Base-by-base conservation (phyloP, 2,329 filamentous ascomycete species). In the Lachnellula occidentalis region DNA sequence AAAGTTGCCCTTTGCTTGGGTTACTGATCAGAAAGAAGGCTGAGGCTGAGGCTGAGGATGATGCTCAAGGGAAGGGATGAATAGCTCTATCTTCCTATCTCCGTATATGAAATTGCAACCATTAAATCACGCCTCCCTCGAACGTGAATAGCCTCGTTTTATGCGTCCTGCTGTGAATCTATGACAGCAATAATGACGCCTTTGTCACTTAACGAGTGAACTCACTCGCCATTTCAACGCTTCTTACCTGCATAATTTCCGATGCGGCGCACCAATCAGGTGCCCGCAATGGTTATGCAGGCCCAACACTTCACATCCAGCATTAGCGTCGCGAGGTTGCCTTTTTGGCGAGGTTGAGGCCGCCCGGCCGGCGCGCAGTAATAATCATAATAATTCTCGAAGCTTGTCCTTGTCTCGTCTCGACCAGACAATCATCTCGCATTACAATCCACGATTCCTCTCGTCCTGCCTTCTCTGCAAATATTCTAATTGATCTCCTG, bases 401-500 rank as follows among this genome's bases (percentile, higher is more conserved):
- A 31, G 27, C 9, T 31, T 9, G 9, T 31, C 27, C 9, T 31
- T 9, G 9, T 31, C 27, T 12, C 9, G 8, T 31, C 27, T 12
- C 27, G 27, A 31, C 27, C 27, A 31, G 1, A 27, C 24, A 5
- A 27, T 12, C 27, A 31, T 9, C 11, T 31, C 27, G 11, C 27
- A 11, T 31, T 8, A 31, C 27, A 31, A 3, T 31, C 39, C 46
- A 54, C 45, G 46, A 37, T 7, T 34, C 17, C 42, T 47, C 15
- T 34, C 17, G 9, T 24, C 7, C 31, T 8, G 11, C 41, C 15
- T 21, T 19, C 34, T 43, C 42, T 34, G 36, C 24, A 54, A 47
- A 48, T 51, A 48, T 24, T 36, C 48, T 6, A 24, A 1, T 53
- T 56, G 45, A 53, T 7, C 36, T 47, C 41, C 19, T 42, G 46